Evolutionary conservation across 2,329 filamentous ascomycete genomes (phyloP), one percentile per base, ranked within the genome.

Genomic region (Aureobasidium sp.): DNA sequence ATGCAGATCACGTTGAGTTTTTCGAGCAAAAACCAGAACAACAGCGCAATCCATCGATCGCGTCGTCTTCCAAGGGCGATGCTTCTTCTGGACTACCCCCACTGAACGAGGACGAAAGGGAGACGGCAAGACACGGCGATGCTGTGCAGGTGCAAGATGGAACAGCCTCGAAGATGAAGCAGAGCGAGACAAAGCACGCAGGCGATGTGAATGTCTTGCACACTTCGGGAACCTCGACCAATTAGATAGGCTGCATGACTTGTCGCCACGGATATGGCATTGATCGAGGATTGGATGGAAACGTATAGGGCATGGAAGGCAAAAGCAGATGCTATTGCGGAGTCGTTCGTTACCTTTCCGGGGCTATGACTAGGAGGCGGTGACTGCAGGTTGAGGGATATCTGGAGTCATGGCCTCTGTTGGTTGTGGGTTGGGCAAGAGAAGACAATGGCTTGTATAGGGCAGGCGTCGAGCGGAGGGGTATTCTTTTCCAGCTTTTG

Each of bases 1-100:
- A 66, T n/a, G 64, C 71, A 53, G 71, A 75, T 63, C 71, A 75
- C 54, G 73, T 75, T 46, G 77, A 78, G 61, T 69, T 70, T 51
- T 65, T 65, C n/a, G 61, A 65, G 40, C 61, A 61, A 25, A 58
- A 57, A 11, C 51, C 45, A 31, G 51, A 57, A 29, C 13, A 50
- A 27, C 8, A 33, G 17, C 42, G 45, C n/a, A 51, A 58, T 23
- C 17, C 47, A 2, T 59, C 54, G 10, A 21, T 58, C 27, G 54
- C 38, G 1, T 53, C 55, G 6, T 53, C 49, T 7, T 61, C 38
- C 13, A 46, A 37, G 31, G 40, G 4, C 9, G 43, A 58, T 25
- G 23, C 17, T 17, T 17, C 31, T 5, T 23, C 29, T n/a, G 55
- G 55, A n/a, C 43, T 49, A 4, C 23, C 42, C 4, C 31, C 23